phyloP scores from a whole-genome alignment of 805 yeast species.

The Saturnispora mendoncae region DNA sequence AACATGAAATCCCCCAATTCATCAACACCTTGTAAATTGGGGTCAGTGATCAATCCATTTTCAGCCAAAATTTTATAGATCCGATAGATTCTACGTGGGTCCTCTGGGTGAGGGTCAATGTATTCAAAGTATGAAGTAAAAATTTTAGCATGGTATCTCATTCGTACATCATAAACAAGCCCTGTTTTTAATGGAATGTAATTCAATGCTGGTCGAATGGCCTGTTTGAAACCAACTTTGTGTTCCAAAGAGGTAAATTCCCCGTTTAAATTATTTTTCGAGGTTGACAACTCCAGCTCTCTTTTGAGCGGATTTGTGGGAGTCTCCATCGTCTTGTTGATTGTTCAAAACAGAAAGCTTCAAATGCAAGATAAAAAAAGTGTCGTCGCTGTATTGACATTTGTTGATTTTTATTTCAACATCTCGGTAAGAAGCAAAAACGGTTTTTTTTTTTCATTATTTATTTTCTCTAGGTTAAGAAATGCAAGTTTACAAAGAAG shows the following conservation, averaged over 20 bases:
- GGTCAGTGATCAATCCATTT: slow-evolving; percentile 80
- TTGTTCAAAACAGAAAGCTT: not conserved
- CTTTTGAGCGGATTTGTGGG: not conserved
- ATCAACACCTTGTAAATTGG: slow-evolving; percentile 58
- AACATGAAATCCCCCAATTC: slow-evolving; percentile 81
- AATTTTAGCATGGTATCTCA: slow-evolving; percentile 94
- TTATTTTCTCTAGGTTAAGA: not conserved
- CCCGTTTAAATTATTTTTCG: not conserved
- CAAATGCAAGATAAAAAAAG: not conserved
- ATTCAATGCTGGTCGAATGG: slow-evolving; percentile 54
- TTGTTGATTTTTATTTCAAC: not conserved
- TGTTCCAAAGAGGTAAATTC: not conserved
- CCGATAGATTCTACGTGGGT: slow-evolving; percentile 90
- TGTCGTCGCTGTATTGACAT: not conserved
- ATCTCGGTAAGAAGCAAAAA: not conserved
- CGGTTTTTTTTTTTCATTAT: not conserved
- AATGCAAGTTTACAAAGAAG: slow-evolving; percentile 35
- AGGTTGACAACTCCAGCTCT: not conserved
- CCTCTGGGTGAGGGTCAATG: slow-evolving; percentile 98
- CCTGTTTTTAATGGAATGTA: slow-evolving; percentile 83
- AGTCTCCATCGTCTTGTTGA: slow-evolving; percentile 7
- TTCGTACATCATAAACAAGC: slow-evolving; percentile 88
- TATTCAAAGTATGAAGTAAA: slow-evolving; percentile 88
- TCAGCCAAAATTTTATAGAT: slow-evolving; percentile 91
- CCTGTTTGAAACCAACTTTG: not conserved